Evolutionary conservation across 345 rosid genomes (phyloP).

Genomic region (Streptanthus diversifolius): DNA sequence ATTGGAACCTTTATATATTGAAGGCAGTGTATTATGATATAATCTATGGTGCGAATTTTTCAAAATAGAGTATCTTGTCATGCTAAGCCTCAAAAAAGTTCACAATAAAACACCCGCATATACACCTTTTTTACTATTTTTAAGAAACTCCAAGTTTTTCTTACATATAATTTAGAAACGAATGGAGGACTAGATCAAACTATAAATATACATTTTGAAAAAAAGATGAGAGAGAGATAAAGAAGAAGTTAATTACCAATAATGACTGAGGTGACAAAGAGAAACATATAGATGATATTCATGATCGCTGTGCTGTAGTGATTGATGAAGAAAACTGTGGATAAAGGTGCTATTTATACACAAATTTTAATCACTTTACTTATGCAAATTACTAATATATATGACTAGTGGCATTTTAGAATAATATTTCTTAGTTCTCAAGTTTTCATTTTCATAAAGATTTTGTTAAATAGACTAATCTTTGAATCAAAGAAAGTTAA

Average conservation of each 20-base stretch:
- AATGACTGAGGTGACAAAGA: constrained; percentile 10
- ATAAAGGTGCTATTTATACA: not conserved
- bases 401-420: not conserved
- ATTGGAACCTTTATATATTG: not conserved
- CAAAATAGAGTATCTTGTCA: no score
- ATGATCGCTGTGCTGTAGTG: not conserved
- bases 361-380: not conserved
- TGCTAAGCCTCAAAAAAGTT: no score
- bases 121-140: no score
- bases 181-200: no score
- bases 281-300: constrained; percentile 1
- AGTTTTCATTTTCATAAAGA: not conserved
- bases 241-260: not conserved
- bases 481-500: not conserved
- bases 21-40: not conserved
- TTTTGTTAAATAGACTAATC: not conserved
- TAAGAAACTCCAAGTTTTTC: not conserved
- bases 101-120: no score
- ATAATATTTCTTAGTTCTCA: not conserved
- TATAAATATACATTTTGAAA: no score
- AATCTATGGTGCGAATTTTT: no score
- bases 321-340: not conserved
- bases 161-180: not conserved
- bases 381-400: not conserved
- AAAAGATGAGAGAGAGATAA: no score